Conservation (phyloP, 2,329 filamentous ascomycete species). For the Sclerotinia subarctica region DNA sequence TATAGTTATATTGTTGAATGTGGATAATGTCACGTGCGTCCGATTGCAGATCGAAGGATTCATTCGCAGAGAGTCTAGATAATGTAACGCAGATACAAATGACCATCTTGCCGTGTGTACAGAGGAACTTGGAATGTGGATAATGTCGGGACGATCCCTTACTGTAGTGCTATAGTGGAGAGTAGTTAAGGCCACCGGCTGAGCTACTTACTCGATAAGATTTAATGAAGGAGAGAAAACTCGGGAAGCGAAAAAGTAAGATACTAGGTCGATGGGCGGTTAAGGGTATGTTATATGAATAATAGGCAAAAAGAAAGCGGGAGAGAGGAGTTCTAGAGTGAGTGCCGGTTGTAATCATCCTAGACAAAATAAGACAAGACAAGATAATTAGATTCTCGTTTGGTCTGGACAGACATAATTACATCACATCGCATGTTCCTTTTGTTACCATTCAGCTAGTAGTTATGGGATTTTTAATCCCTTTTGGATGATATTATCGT, state of each 20-base stretch:
- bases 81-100: background rate
- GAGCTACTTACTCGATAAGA: background rate
- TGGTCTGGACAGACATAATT: background rate
- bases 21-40: background rate
- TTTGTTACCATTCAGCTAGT: too few relatives aligned
- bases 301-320: background rate
- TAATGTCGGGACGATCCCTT: background rate
- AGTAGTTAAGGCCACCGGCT: background rate
- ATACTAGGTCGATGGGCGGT: background rate
- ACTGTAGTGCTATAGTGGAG: background rate
- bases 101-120: background rate
- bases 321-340: background rate
- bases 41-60: background rate
- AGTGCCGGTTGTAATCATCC: too few relatives aligned
- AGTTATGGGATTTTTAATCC: background rate
- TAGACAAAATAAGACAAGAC: background rate
- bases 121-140: background rate
- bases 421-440: background rate
- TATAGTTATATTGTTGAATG: too few relatives aligned
- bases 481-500: too few relatives aligned
- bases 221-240: slow-evolving; percentile 2
- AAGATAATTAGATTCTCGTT: background rate
- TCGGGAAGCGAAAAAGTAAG: background rate
- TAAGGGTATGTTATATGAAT: background rate
- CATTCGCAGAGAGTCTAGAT: background rate